A percentile compares a stretch with the other conserved stretches of the same genome.
phyloP scores from a whole-genome alignment of 768 basidiomycete genomes.

The Xerocomellus intermedius region DNA sequence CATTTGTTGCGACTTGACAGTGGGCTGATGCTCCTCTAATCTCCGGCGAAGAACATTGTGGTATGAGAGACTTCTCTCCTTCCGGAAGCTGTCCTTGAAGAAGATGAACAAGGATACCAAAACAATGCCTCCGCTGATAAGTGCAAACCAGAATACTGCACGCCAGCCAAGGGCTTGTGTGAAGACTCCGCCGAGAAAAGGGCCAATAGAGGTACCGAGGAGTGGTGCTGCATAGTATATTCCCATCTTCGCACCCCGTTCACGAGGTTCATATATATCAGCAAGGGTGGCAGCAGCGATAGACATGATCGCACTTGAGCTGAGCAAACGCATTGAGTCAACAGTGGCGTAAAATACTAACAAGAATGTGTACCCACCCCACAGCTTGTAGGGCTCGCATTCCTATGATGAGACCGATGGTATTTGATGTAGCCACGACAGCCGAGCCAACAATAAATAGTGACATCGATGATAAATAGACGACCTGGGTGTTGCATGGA shows the following conservation, averaged over 20 bases:
- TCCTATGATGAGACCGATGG: slow-evolving; percentile 57
- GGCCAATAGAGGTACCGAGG: slow-evolving; percentile 65
- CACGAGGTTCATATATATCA: slow-evolving; percentile 75
- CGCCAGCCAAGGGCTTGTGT: slow-evolving; percentile 75
- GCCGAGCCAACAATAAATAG: slow-evolving; percentile 58
- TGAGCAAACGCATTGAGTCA: slow-evolving; percentile 20
- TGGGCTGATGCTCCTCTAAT: slow-evolving; percentile 22
- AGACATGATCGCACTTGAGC: slow-evolving; percentile 64
- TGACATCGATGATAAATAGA: slow-evolving; percentile 53
- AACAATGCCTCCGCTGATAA: slow-evolving; percentile 55
- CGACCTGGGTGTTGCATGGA: slow-evolving; percentile 36
- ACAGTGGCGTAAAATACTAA: not conserved
- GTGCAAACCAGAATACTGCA: slow-evolving; percentile 80
- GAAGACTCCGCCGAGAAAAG: slow-evolving; percentile 67
- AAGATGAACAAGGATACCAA: slow-evolving; percentile 57
- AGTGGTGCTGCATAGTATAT: slow-evolving; percentile 80
- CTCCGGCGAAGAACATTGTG: slow-evolving; percentile 58
- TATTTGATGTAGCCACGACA: slow-evolving; percentile 56
- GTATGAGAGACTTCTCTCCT: slow-evolving; percentile 78
- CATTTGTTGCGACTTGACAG: slow-evolving; percentile 8
- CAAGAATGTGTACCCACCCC: slow-evolving; percentile 40
- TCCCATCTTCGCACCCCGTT: slow-evolving; percentile 81
- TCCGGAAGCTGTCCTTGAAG: slow-evolving; percentile 81
- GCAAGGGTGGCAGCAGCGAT: slow-evolving; percentile 79
- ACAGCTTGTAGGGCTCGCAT: slow-evolving; percentile 66